These are phyloP conservation scores for Sclerotinia spermophila DNA, from an alignment of 2,329 filamentous ascomycete genomes.

Conservation along the genomic window DNA sequence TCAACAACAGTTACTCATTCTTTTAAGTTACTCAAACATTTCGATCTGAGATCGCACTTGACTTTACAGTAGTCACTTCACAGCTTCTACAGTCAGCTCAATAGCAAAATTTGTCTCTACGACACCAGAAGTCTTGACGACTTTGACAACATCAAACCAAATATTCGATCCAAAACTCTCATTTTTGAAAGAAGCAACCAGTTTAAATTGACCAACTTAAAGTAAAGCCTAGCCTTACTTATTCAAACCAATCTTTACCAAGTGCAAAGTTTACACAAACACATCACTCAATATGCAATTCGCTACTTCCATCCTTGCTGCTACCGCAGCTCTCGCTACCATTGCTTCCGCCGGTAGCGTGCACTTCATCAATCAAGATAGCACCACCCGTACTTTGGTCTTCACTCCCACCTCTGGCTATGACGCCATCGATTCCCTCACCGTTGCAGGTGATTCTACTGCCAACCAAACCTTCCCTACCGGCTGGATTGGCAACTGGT, in stretches of 20 bases:
- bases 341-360: conserved; percentile 48
- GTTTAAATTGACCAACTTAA: conserved; percentile 30
- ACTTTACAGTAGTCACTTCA: conserved; percentile 25
- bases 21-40: conserved; percentile 23
- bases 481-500: conserved; percentile 44
- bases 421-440: conserved; percentile 24
- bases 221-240: conserved; percentile 22
- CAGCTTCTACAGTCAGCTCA: conserved; percentile 19
- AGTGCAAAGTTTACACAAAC: conserved; percentile 12
- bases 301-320: conserved; percentile 40
- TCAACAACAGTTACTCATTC: conserved; percentile 26
- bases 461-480: conserved; percentile 40
- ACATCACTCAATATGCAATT: conserved; percentile 51
- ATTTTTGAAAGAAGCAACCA: conserved; percentile 18
- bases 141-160: conserved; percentile 12
- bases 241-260: conserved; percentile 28
- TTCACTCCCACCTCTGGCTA: conserved; percentile 33
- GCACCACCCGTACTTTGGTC: conserved; percentile 38
- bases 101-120: conserved; percentile 25
- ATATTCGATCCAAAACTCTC: conserved; percentile 18
- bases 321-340: conserved; percentile 43
- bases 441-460: conserved; percentile 27
- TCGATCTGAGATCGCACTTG: conserved; percentile 33
- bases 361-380: conserved; percentile 58
- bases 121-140: conserved; percentile 16